These are phyloP conservation scores for Cordyceps javanica DNA, from an alignment of 2,329 filamentous ascomycete genomes.

Conservation along the genomic window DNA sequence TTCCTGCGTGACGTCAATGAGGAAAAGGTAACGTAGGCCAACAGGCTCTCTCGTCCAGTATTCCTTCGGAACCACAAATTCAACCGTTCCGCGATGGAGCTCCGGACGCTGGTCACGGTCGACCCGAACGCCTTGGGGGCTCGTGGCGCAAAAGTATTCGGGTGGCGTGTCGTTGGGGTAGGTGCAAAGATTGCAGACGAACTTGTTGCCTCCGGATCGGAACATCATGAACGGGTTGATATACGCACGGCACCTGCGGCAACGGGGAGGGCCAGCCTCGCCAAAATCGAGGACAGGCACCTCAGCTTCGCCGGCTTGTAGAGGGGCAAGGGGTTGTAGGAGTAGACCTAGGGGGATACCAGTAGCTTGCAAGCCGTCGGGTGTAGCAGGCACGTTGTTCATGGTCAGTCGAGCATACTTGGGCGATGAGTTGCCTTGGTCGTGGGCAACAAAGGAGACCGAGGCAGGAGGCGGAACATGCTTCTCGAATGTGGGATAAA, in stretches of 20 bases:
- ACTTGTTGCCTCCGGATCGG: slow-evolving; percentile 86
- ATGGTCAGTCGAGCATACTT: slow-evolving; percentile 88
- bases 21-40: slow-evolving; percentile 79
- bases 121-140: slow-evolving; percentile 76
- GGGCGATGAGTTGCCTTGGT: slow-evolving; percentile 94
- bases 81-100: slow-evolving; percentile 84
- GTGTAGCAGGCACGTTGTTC: slow-evolving; percentile 83
- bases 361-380: slow-evolving; percentile 74
- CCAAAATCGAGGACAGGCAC: slow-evolving; percentile 95
- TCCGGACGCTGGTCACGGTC: slow-evolving; percentile 88
- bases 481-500: slow-evolving; percentile 93
- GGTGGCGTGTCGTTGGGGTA: slow-evolving; percentile 90
- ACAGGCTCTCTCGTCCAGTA: slow-evolving; percentile 96
- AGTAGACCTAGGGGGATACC: slow-evolving; percentile 81
- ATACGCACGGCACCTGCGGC: slow-evolving; percentile 87
- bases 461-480: slow-evolving; percentile 85
- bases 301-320: slow-evolving; percentile 77
- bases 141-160: slow-evolving; percentile 91
- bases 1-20: slow-evolving; percentile 91
- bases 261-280: slow-evolving; percentile 81
- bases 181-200: slow-evolving; percentile 96
- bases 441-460: slow-evolving; percentile 85
- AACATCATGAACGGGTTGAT: slow-evolving; percentile 99
- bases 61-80: slow-evolving; percentile 95
- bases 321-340: slow-evolving; percentile 77